Percentiles rank a stretch among this genome's conserved stretches.
These are phyloP conservation scores for Acrocalymma vagum DNA, from an alignment of 2,329 filamentous ascomycete species.

Conservation along the genomic window DNA sequence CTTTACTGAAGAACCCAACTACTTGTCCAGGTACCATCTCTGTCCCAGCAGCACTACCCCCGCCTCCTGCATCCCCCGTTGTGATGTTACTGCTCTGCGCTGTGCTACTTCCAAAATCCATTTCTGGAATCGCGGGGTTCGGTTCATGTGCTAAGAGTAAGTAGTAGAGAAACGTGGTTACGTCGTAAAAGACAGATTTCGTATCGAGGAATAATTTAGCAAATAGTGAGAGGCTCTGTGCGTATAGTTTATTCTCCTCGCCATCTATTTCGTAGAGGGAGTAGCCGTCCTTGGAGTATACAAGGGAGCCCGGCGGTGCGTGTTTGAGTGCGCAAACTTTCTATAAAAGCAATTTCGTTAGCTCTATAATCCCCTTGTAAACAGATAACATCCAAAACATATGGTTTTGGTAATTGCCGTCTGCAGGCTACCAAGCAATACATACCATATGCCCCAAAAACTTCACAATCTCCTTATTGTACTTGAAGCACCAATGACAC, in stretches of 20 bases:
- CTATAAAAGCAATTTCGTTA: slow-evolving; percentile 30
- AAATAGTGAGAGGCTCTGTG: slow-evolving; percentile 94
- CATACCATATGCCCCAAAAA: slow-evolving; percentile 55
- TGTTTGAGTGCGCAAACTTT: slow-evolving; percentile 53
- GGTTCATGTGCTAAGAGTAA: slow-evolving; percentile 79
- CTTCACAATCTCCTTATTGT: slow-evolving; percentile 67
- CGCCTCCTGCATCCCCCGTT: slow-evolving; percentile 2
- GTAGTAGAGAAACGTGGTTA: slow-evolving; percentile 93
- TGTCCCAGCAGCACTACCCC: slow-evolving; percentile 3
- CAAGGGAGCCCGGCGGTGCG: slow-evolving; percentile 71
- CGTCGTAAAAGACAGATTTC: slow-evolving; percentile 98
- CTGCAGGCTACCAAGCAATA: neutral
- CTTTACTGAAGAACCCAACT: slow-evolving; percentile 97
- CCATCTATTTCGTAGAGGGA: slow-evolving; percentile 94
- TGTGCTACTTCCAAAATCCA: slow-evolving; percentile 39
- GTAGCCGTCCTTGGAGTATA: slow-evolving; percentile 83
- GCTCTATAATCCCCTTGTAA: neutral
- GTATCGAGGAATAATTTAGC: slow-evolving; percentile 98
- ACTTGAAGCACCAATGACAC: slow-evolving; percentile 94
- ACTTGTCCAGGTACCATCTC: slow-evolving; percentile 60
- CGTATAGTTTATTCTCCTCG: slow-evolving; percentile 85
- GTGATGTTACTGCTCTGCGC: too few relatives aligned
- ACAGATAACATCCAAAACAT: too few relatives aligned
- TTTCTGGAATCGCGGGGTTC: slow-evolving; percentile 38
- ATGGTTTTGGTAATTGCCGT: too few relatives aligned